Percentiles rank a stretch among this genome's conserved stretches.
Evolutionary conservation across 2,329 filamentous ascomycete genomes (phyloP).

Genomic region (Colletotrichum sansevieriae): DNA sequence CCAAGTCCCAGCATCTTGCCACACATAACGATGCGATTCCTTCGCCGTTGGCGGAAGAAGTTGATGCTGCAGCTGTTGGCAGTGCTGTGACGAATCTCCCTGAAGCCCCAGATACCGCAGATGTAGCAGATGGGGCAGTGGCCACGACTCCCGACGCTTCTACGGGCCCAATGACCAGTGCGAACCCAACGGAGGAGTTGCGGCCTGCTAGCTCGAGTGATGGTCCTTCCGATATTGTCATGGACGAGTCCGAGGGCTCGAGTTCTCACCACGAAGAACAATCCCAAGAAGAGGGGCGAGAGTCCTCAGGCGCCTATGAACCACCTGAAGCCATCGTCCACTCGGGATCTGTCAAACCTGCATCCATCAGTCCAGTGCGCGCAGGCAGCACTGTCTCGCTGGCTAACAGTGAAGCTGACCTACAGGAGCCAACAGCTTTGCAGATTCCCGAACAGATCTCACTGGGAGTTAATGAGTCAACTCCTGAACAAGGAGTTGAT

Average conservation of each 20-base stretch:
- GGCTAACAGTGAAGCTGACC: constrained; percentile 48
- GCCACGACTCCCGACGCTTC: not conserved
- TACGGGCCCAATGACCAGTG: not conserved
- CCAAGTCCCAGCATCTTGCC: not conserved
- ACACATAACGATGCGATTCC: not conserved
- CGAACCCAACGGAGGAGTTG: constrained; percentile 12
- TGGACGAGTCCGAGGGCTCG: constrained; percentile 38
- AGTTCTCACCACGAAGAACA: constrained; percentile 41
- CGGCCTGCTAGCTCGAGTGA: constrained; percentile 25
- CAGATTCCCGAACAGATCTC: constrained; percentile 42
- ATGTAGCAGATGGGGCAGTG: constrained; percentile 9
- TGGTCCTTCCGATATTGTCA: constrained; percentile 39
- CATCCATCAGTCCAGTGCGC: constrained; percentile 51
- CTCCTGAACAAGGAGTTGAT: constrained; percentile 46
- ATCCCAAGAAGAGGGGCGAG: constrained; percentile 41
- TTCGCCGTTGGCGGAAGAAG: not conserved
- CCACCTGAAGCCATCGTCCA: constrained; percentile 59
- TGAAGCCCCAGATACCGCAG: constrained; percentile 13
- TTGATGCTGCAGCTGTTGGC: constrained; percentile 31
- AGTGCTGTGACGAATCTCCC: constrained; percentile 20
- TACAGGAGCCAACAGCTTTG: constrained; percentile 43
- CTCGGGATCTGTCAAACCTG: constrained; percentile 69
- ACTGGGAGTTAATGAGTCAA: constrained; percentile 41
- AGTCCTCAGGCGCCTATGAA: constrained; percentile 65
- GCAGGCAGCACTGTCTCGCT: constrained; percentile 43